Base-by-base conservation (phyloP, 1,284 basidiomycete species). In the Peniophora sp. region DNA sequence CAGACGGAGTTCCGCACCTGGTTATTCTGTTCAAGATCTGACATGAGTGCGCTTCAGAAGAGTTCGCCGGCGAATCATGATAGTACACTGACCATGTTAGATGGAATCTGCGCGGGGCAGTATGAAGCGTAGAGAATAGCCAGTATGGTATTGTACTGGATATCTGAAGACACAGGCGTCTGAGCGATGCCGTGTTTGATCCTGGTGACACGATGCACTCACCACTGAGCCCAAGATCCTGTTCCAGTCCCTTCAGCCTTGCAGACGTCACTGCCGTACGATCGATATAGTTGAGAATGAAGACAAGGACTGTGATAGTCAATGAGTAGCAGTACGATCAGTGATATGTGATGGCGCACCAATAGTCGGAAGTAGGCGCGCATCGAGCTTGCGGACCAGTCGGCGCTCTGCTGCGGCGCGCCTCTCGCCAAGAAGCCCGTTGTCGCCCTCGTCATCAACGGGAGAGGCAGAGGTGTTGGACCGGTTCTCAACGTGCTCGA, bases 281-380 rank as follows among this genome's bases (percentile, higher is more conserved):
- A 58, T 84, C 81, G 48, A 85, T 83, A 56, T 82, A 84, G 57
- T 85, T 85, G 78, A 85, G 76, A 51, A 85, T 71, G 57, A 73
- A 84, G 50, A 85, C 80, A 27, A 81, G 42, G 44, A 79, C 71
- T 32, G 12, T 12, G 12, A 32, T 6, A 12, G 27, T 12, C 12
- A 6, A 32, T 32, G 6, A 32, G 27, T 32, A 12, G 12, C 27
- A 32, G 12, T 5, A 32, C 27, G 27, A 5, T 5, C 27, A 32
- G 12, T 6, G 27, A n/a, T 12, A 32, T 6, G 27, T 32, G 6
- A 32, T 5, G 6, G 27, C 27, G 27, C 12, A 32, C 27, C 27
- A 50, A 85, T 76, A 0, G 77, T 80, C 0, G 82, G 81, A 53
- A 85, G 60, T 1, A 85, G 63, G 39, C 83, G 68, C 51, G 65